These are phyloP conservation scores for Torulaspora franciscae DNA, from an alignment of 805 yeast species.

Conservation along the genomic window DNA sequence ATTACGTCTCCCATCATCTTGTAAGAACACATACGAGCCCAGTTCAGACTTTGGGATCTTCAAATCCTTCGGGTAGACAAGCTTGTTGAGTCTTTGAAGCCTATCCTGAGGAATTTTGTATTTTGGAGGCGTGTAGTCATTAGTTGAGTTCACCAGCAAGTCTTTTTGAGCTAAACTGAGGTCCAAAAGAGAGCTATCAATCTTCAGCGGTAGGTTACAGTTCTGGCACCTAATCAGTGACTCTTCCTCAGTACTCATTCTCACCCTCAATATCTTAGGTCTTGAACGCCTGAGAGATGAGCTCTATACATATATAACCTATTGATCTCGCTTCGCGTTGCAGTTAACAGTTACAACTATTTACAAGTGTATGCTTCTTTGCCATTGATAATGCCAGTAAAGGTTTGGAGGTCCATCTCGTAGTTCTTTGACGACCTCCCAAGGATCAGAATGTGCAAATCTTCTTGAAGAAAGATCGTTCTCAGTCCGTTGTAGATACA, in stretches of 20 bases:
- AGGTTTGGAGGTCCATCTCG: slow-evolving; percentile 24
- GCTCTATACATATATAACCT: not conserved
- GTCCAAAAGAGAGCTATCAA: slow-evolving; percentile 42
- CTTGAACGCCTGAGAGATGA: not conserved
- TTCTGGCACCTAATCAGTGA: slow-evolving; percentile 39
- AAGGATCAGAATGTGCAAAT: slow-evolving; percentile 18
- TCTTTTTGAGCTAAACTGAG: slow-evolving; percentile 44
- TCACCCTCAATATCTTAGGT: not conserved
- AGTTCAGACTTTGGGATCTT: slow-evolving; percentile 32
- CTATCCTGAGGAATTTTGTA: slow-evolving; percentile 25
- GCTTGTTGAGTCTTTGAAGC: slow-evolving; percentile 17
- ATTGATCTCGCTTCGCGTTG: not conserved
- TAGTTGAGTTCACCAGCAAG: slow-evolving; percentile 33
- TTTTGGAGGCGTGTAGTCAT: slow-evolving; percentile 6
- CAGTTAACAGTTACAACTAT: not conserved
- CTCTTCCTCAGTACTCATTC: slow-evolving; percentile 10
- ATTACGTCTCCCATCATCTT: slow-evolving; percentile 12
- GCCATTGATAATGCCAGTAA: slow-evolving; percentile 35
- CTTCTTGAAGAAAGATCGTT: slow-evolving; percentile 23
- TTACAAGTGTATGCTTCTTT: slow-evolving; percentile 4
- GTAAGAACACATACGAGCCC: slow-evolving; percentile 30
- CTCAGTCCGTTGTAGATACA: slow-evolving; percentile 27
- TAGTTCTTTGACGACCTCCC: slow-evolving; percentile 13
- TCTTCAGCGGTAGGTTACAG: slow-evolving; percentile 41
- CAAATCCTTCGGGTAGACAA: slow-evolving; percentile 22